Conservation (phyloP, 2,329 filamentous ascomycete genomes). For the Mollisia scopiformis region DNA sequence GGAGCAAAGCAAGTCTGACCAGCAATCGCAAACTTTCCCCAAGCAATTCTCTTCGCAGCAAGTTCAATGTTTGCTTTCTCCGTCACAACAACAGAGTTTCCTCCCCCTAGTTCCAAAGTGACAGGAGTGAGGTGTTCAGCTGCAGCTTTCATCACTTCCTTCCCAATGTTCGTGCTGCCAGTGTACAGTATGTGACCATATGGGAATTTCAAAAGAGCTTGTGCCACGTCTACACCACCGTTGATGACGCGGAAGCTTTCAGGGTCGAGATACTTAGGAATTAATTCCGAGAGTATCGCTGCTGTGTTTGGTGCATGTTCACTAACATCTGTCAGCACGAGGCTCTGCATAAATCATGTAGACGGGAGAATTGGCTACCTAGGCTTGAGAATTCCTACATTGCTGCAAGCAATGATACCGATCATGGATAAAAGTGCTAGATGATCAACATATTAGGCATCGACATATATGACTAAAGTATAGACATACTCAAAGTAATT, state of each 20-base stretch:
- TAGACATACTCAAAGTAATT: background rate
- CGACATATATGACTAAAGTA: background rate
- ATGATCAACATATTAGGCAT: too few relatives aligned
- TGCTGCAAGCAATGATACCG: background rate
- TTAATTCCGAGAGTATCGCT: slow-evolving; percentile 42
- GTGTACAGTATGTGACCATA: slow-evolving; percentile 9
- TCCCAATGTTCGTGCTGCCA: background rate
- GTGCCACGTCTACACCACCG: slow-evolving; percentile 30
- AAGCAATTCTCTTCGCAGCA: slow-evolving; percentile 9
- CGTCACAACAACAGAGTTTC: slow-evolving; percentile 3
- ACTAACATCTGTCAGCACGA: slow-evolving; percentile 18
- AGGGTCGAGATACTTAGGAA: slow-evolving; percentile 46
- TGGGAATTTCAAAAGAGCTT: background rate
- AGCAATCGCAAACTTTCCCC: slow-evolving; percentile 6
- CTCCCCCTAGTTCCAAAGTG: slow-evolving; percentile 10
- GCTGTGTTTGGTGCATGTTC: slow-evolving; percentile 42
- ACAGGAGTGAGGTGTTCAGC: slow-evolving; percentile 7
- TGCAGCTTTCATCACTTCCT: slow-evolving; percentile 2
- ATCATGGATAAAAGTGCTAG: background rate
- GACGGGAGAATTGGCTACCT: background rate
- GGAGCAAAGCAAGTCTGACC: slow-evolving; percentile 10
- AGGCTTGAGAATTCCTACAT: slow-evolving; percentile 46
- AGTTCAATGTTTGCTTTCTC: slow-evolving; percentile 3
- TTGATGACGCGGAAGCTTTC: slow-evolving; percentile 40
- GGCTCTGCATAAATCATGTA: background rate